Evolutionary conservation across 495 filamentous ascomycete genomes (phyloP), one percentile per base, ranked within the genome.

Genomic region (Aspergillus homomorphus): DNA sequence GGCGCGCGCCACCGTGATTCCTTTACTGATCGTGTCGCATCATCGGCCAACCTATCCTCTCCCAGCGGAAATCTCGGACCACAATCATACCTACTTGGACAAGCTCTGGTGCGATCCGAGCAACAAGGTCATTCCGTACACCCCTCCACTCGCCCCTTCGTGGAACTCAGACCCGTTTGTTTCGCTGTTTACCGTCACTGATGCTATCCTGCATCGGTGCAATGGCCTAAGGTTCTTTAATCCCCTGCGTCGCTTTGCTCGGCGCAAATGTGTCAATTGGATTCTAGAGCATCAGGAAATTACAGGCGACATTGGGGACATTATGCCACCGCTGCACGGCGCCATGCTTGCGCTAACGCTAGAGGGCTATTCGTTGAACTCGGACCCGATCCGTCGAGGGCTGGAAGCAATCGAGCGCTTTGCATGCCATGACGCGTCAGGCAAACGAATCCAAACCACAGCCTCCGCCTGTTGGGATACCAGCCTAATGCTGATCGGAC

Each of bases 281-380:
- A 64, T 73, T 7, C 54, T 74, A 0, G 63, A 71, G 22, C 73
- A 54, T 21, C 71, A 75, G 54, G 70, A 75, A 45, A 28, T 22
- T 12, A 33, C 55, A 1, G 74, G 74, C 8, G 66, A 71, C 21
- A 70, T 62, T 59, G 69, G 54, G 1, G 74, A 70, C 1, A 63
- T 71, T 8, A 68, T 70, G 21, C 70, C 73, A 0, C 59, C 71
- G 14, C 65, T 73, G 66, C 67, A 71, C 57, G 44, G 19, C 10
- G 45, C 53, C 23, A 42, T 76, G 3, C 59, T 53, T 12, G 70
- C 72, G 4, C 55, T 76, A 9, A n/a, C 53, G 1, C 62, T 75
- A 1, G 72, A 76, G 55, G 72, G 73, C 0, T 72, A 66, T 43
- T 4, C 3, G 26, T 28, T 28, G 9, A 3, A 28, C 26, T 3